phyloP scores from a whole-genome alignment of 352 stramenopile genomes.

The Phytophthora gonapodyides region DNA sequence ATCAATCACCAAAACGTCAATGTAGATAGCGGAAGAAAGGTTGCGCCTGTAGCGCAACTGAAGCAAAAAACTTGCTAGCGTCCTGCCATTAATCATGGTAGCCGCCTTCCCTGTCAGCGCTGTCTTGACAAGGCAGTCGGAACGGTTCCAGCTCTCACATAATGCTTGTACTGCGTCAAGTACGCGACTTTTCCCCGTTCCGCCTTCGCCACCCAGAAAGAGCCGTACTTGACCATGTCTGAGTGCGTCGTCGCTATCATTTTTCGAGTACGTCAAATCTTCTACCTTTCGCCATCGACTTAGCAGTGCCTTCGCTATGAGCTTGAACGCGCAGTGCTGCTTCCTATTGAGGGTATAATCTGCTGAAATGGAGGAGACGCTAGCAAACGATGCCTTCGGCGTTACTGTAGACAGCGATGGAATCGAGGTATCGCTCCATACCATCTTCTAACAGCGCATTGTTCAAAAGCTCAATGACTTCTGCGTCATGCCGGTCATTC shows the following conservation, averaged over 20 bases:
- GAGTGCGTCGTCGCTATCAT: not conserved
- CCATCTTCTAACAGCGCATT: not conserved
- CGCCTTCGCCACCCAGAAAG: slow-evolving; percentile 8
- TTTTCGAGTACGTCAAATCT: no score
- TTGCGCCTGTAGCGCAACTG: not conserved
- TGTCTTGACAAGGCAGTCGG: slow-evolving; percentile 4
- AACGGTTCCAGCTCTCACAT: slow-evolving; percentile 3
- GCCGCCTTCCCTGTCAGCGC: slow-evolving; percentile 1
- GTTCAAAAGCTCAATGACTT: slow-evolving; percentile 1
- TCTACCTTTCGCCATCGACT: no score
- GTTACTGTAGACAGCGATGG: not conserved
- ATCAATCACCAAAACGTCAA: not conserved
- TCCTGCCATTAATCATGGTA: slow-evolving; percentile 2
- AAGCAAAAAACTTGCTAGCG: slow-evolving; percentile 2
- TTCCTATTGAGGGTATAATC: not conserved
- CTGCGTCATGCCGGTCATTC: not conserved
- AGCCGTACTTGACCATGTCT: not conserved
- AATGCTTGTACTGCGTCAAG: slow-evolving; percentile 6
- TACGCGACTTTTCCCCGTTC: slow-evolving; percentile 10
- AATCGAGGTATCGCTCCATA: not conserved
- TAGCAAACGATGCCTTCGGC: not conserved
- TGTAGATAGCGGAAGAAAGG: not conserved
- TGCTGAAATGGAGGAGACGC: not conserved
- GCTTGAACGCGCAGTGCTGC: not conserved
- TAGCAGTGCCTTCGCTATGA: no score